Evolutionary conservation across 2,329 filamentous ascomycete species (phyloP).

Genomic region (Colletotrichum sp.): DNA sequence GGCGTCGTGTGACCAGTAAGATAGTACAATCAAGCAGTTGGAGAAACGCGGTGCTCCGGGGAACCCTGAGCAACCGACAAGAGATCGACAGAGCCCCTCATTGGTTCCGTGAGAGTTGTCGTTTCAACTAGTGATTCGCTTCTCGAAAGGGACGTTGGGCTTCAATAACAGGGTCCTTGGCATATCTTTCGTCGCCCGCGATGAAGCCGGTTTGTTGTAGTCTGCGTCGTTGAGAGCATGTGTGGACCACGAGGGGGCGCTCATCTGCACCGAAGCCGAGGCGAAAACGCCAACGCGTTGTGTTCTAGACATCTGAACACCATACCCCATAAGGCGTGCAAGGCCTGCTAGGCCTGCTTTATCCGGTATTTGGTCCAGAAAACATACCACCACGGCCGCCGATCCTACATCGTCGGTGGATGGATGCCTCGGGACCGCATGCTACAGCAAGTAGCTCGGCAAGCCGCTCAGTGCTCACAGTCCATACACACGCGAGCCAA

Average conservation of each 20-base stretch:
- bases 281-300: not conserved
- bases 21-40: not conserved
- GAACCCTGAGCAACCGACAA: not conserved
- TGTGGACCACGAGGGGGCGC: not conserved
- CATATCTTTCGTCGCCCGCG: not conserved
- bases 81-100: not conserved
- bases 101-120: not conserved
- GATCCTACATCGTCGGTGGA: not conserved
- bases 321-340: not conserved
- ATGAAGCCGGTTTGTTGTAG: not conserved
- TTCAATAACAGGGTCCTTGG: not conserved
- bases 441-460: not conserved
- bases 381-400: not conserved
- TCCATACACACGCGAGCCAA: not conserved
- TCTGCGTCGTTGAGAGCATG: not conserved
- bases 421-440: not conserved
- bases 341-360: not conserved
- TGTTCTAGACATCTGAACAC: not conserved
- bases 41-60: not conserved
- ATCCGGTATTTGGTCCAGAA: not conserved
- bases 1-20: accelerated
- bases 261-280: not conserved
- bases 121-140: not conserved
- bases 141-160: not conserved
- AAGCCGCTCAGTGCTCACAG: not conserved